Base-by-base conservation (phyloP, 78 protist species). In the Speleostelium caveatum region DNA sequence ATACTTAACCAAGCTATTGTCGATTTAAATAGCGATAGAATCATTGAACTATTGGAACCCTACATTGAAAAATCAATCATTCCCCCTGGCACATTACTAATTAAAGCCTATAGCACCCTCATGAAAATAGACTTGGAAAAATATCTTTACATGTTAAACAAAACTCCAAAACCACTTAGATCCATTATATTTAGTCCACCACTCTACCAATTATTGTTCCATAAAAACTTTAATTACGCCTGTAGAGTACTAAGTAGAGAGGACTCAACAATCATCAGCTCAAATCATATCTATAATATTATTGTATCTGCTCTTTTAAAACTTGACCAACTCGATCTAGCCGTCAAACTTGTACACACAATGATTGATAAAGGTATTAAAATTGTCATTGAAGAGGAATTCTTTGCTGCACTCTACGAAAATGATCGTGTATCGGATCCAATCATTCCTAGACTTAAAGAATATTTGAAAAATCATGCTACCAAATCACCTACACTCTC, bases 151-250 rank as follows among this genome's bases (percentile, higher is more conserved):
- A 32, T 68, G 3, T 41, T 68, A 1, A 68, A 68, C 24, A 41
- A 24, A 3, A 41, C 75, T 8, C 75, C 75, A 41, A 21, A 28
- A n/a, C 22, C 12, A 17, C 24, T 36, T n/a, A 41, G 75, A 35
- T 26, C 45, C 7, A 36, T 68, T 26, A n/a, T 68, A 21, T 68
- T 21, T 26, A 45, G 41, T 68, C 75, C 75, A 41, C 16, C n/a
- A 4, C 35, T 30, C 6, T 68, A 68, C 41, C 30, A 22, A 2
- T 21, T 10, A 14, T 4, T 68, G 10, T 28, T 68, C 10, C 24
- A 22, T 16, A 2, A n/a, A 17, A 58, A 68, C 21, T 42, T 42
- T 24, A 12, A 68, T 0, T 17, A 41, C 30, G 75, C 26, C 1
- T 16, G 36, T 12, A 41, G 26, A 14, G 16, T 41, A 24, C 21